Percentiles rank a stretch among this genome's conserved stretches.
These are phyloP conservation scores for Magnolia sinica DNA, from an alignment of 164 flowering plant species.

Conservation along the genomic window DNA sequence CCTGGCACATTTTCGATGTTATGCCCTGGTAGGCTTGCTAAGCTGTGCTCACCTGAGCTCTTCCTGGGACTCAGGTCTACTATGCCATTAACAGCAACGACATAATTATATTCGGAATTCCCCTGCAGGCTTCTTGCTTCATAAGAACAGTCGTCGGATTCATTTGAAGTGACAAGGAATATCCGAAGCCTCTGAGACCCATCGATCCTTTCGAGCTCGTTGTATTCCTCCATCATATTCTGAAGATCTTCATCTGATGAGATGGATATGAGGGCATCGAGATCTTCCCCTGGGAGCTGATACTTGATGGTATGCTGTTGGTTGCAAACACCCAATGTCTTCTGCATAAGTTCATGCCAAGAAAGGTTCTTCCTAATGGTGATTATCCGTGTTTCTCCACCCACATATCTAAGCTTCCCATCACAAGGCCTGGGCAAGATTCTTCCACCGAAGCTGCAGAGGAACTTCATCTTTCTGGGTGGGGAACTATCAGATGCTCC, in stretches of 20 bases:
- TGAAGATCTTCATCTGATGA: slow-evolving; percentile 82
- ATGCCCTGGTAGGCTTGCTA: slow-evolving; percentile 20
- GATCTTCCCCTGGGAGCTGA: slow-evolving; percentile 93
- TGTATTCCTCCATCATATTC: slow-evolving; percentile 79
- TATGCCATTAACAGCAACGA: slow-evolving; percentile 71
- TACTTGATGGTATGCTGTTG: slow-evolving; percentile 69
- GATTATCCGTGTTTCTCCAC: slow-evolving; percentile 81
- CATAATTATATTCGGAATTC: slow-evolving; percentile 60
- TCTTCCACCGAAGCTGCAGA: slow-evolving; percentile 88
- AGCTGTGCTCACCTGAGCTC: slow-evolving; percentile 41
- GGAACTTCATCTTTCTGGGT: slow-evolving; percentile 59
- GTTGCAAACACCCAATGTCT: slow-evolving; percentile 50
- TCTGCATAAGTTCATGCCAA: slow-evolving; percentile 52
- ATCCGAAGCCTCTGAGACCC: slow-evolving; percentile 58
- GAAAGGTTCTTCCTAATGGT: slow-evolving; percentile 46
- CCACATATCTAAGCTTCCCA: slow-evolving; percentile 87
- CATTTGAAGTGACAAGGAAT: slow-evolving; percentile 56
- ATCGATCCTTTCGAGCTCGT: slow-evolving; percentile 46
- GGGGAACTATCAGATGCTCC: slow-evolving; percentile 35
- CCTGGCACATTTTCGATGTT: slow-evolving; percentile 27
- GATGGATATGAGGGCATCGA: slow-evolving; percentile 84
- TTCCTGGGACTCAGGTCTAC: slow-evolving; percentile 23
- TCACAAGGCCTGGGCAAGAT: slow-evolving; percentile 78
- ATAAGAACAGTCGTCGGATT: slow-evolving; percentile 45
- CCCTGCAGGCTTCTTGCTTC: slow-evolving; percentile 34